phyloP scores from a whole-genome alignment of 768 basidiomycete genomes.

The Daedaleopsis sinensis region DNA sequence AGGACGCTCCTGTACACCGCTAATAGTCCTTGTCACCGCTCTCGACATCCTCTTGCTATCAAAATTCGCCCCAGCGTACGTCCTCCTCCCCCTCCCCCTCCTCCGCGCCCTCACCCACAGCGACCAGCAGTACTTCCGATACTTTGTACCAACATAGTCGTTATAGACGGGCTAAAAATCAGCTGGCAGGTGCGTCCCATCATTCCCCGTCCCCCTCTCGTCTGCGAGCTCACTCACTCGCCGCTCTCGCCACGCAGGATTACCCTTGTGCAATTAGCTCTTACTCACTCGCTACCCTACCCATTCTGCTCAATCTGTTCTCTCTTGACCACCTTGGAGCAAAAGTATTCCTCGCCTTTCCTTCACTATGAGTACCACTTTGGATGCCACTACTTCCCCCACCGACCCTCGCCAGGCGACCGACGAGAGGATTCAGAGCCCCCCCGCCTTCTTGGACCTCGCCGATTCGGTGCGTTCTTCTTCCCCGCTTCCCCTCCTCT shows the following conservation, averaged over 20 bases:
- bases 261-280: slow-evolving; percentile 67
- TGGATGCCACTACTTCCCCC: slow-evolving; percentile 73
- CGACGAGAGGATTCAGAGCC: slow-evolving; percentile 82
- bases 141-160: slow-evolving; percentile 79
- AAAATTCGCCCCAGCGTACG: slow-evolving; percentile 30
- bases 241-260: slow-evolving; percentile 41
- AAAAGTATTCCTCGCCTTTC: slow-evolving; percentile 51
- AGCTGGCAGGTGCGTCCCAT: slow-evolving; percentile 60
- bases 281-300: slow-evolving; percentile 46
- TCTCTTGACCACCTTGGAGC: slow-evolving; percentile 54
- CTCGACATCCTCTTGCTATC: slow-evolving; percentile 30
- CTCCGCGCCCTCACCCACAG: background rate
- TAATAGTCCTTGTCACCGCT: slow-evolving; percentile 31
- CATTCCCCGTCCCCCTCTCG: slow-evolving; percentile 25
- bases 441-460: slow-evolving; percentile 91
- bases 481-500: background rate
- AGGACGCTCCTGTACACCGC: slow-evolving; percentile 36
- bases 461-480: slow-evolving; percentile 81
- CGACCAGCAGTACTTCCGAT: slow-evolving; percentile 47
- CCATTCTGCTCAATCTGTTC: slow-evolving; percentile 53
- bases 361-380: slow-evolving; percentile 68
- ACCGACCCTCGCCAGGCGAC: slow-evolving; percentile 70
- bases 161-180: slow-evolving; percentile 77
- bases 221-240: slow-evolving; percentile 26
- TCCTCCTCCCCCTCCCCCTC: slow-evolving; percentile 10